Evolutionary conservation across 2,329 filamentous ascomycete genomes (phyloP).

Genomic region (Xylaria sp.): DNA sequence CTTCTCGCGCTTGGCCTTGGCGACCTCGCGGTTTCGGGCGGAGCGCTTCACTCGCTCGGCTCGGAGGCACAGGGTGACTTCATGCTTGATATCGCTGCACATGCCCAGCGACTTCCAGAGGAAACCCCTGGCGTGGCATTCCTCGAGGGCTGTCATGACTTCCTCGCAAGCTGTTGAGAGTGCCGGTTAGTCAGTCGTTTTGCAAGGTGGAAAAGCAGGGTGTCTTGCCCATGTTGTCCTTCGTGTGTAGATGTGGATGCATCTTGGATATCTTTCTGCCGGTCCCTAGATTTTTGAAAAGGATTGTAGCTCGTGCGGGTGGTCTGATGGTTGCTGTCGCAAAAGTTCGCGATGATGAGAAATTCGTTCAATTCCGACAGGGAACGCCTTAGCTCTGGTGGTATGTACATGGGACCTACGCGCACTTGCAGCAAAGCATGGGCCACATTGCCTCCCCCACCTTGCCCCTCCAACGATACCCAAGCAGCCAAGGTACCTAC

Average conservation of each 20-base stretch:
- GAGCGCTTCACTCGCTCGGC: conserved; percentile 80
- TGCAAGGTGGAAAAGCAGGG: conserved; percentile 1
- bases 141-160: conserved; percentile 89
- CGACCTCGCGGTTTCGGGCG: conserved; percentile 70
- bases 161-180: conserved; percentile 78
- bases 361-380: too few species aligned
- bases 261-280: conserved; percentile 55
- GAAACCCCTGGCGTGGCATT: conserved; percentile 92
- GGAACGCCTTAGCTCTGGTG: neutral
- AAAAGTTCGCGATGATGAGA: conserved; percentile 12
- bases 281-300: neutral
- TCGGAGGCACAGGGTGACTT: conserved; percentile 83
- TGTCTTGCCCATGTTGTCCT: conserved; percentile 78
- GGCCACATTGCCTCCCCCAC: conserved; percentile 24
- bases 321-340: conserved; percentile 11
- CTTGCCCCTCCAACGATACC: conserved; percentile 27
- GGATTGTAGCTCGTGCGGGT: too few species aligned
- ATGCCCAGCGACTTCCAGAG: conserved; percentile 87
- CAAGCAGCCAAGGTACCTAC: neutral
- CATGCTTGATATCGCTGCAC: conserved; percentile 84
- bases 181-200: conserved; percentile 1
- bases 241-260: conserved; percentile 97
- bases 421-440: conserved; percentile 31
- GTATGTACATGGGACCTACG: too few species aligned
- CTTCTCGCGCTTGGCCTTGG: conserved; percentile 70